Conservation (phyloP, 108 stramenopile species). For the Stephanodiscus triporus region DNA sequence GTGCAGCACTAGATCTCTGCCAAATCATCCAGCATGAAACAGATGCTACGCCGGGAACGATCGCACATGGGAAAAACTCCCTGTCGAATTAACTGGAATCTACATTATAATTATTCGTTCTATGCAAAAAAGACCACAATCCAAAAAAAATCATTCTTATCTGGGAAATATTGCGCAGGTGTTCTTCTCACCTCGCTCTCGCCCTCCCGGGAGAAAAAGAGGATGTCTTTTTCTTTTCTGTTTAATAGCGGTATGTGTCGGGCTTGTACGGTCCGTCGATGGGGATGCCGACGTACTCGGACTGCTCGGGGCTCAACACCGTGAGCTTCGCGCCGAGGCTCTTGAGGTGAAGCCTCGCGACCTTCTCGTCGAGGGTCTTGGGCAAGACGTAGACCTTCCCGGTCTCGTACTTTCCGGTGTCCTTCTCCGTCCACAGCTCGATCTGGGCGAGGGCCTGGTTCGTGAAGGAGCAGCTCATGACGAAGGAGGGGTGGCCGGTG, state of each 20-base stretch:
- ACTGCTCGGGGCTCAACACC: slow-evolving; percentile 91
- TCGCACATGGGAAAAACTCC: too few relatives aligned
- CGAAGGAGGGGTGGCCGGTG: slow-evolving; percentile 99
- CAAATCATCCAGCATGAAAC: too few relatives aligned
- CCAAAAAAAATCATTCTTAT: too few relatives aligned
- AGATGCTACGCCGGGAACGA: too few relatives aligned
- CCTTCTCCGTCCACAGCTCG: slow-evolving; percentile 97
- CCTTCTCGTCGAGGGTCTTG: slow-evolving; percentile 99
- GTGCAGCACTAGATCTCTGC: too few relatives aligned
- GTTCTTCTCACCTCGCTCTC: too few relatives aligned
- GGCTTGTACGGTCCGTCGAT: slow-evolving; percentile 98
- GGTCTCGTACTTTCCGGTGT: slow-evolving; percentile 90
- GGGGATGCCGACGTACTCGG: slow-evolving; percentile 96
- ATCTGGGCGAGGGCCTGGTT: slow-evolving; percentile 99
- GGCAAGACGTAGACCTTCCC: slow-evolving; percentile 99
- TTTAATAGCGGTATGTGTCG: slow-evolving; percentile 98
- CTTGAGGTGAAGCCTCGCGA: slow-evolving; percentile 95
- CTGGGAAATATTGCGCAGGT: too few relatives aligned
- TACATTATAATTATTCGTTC: too few relatives aligned
- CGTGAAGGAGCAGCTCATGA: slow-evolving; percentile 99
- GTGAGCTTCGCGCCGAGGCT: slow-evolving; percentile 98
- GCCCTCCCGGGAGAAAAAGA: too few relatives aligned
- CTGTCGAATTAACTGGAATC: too few relatives aligned
- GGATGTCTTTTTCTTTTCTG: too few relatives aligned
- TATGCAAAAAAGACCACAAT: too few relatives aligned